These are phyloP conservation scores for Neocucurbitaria cava DNA, from an alignment of 2,329 filamentous ascomycete genomes.

Conservation along the genomic window DNA sequence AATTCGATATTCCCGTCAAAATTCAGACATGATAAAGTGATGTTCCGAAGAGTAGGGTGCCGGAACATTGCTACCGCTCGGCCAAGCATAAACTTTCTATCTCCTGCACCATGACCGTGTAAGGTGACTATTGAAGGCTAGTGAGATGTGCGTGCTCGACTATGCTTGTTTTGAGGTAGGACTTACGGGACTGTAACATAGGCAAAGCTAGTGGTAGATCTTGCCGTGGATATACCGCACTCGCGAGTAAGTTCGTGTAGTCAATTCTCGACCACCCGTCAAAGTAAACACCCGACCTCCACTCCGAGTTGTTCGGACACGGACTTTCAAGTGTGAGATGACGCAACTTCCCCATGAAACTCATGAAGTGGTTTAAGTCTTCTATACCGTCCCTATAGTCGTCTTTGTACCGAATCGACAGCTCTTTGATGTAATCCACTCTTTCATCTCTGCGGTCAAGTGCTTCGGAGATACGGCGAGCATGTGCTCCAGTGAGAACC, in stretches of 20 bases:
- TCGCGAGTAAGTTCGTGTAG: constrained; percentile 39
- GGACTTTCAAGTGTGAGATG: constrained; percentile 43
- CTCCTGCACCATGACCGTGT: constrained; percentile 39
- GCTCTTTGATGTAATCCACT: constrained; percentile 31
- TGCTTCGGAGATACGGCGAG: constrained; percentile 27
- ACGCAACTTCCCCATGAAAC: constrained; percentile 35
- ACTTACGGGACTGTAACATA: constrained; percentile 42
- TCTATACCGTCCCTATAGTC: constrained; percentile 36
- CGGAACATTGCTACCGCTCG: constrained; percentile 38
- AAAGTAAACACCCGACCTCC: constrained; percentile 29
- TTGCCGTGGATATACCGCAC: constrained; percentile 27
- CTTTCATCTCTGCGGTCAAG: constrained; percentile 33
- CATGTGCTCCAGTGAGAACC: constrained; percentile 36
- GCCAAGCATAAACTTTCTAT: constrained; percentile 36
- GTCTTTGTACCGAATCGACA: constrained; percentile 40
- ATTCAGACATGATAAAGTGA: constrained; percentile 45
- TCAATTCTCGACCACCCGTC: constrained; percentile 40
- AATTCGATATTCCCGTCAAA: constrained; percentile 27
- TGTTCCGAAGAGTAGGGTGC: constrained; percentile 40
- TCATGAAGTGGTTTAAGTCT: constrained; percentile 35
- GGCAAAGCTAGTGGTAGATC: constrained; percentile 24
- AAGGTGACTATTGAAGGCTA: constrained; percentile 36
- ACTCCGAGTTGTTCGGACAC: constrained; percentile 46
- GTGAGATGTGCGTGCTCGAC: neutral
- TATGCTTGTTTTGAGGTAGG: neutral